Evolutionary conservation across 768 basidiomycete species (phyloP), one percentile per base, ranked within the genome.

Genomic region (Termitomyces sp.): DNA sequence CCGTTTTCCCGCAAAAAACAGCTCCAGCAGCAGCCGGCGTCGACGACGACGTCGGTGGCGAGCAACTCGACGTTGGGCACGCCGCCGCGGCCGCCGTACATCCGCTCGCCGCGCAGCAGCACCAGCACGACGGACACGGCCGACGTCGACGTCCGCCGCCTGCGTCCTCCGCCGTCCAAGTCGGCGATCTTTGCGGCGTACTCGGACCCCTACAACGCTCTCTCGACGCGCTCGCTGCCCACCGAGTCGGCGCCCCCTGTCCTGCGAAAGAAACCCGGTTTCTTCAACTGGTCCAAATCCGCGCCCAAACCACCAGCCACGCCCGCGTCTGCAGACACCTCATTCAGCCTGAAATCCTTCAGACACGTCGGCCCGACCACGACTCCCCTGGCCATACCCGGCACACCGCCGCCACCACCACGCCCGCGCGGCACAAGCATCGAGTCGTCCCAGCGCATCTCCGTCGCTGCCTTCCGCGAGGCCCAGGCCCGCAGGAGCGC

Each of bases 401-500:
- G 34, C 6, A 39, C 39, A 6, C 21, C 69, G 72, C 16, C 61
- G 74, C 35, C 59, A 67, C n/a, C 69, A 73, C 72, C 79, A 19
- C 79, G 85, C 1, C 80, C 83, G 16, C 79, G 88, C 61, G 81
- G 77, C 21, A 72, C 74, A 43, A 86, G 86, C 67, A 62, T 76
- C 58, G 85, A 88, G 40, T 74, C 82, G 5, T 84, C 84, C 1
- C 88, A 89, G 59, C 80, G 88, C 52, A 91, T 91, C 25, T 87
- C 87, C 8, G 85, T 91, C 32, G 89, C 88, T 2, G 89, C 89
- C 3, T 91, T 91, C 66, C 81, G 86, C 53, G 89, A 91, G 73
- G 87, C 81, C 19, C 86, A 89, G 55, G 85, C 88, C 4, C 73
- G 88, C 41, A 76, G 85, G 47, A 84, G 84, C 61, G 68, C 76